Evolutionary conservation across 495 filamentous ascomycete species (phyloP), one percentile per base, ranked within the genome.

Genomic region (Mytilinidion resinicola): DNA sequence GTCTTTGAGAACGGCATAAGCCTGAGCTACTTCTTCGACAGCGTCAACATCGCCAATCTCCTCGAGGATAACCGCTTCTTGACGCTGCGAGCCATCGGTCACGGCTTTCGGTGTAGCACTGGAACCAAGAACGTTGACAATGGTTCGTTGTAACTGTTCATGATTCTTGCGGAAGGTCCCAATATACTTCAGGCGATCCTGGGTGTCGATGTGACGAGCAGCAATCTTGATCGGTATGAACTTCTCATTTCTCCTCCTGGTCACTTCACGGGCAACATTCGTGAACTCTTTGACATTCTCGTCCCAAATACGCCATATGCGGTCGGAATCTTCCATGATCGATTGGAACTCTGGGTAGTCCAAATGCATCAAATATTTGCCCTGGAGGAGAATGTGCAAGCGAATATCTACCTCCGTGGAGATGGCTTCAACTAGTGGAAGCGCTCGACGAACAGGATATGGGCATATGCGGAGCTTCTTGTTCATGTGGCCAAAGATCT

Each of bases 31-130:
- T 73, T 97, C 93, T 64, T 96, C 87, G 14, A 96, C 91, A n/a
- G 93, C 93, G 74, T 99, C 93, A 15, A 97, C 89, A 73, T 97
- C 92, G 19, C 93, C 93, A 65, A 96, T 91, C 70, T 96, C 93
- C 69, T 96, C 91, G 4, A 91, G 82, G 48, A 91, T 81, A 19
- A 86, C 72, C 36, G 73, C 73, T 53, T 72, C 71, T 30, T 68
- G 71, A 46, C 73, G 72, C 47, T 83, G 81, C 21, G 70, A 70
- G 25, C 76, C 76, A 58, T 80, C 78, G n/a, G 74, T 69, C 46
- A 75, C 70, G 20, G 78, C 72, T 19, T 60, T 57, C 1, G 55
- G 51, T 3, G 60, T 51, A 0, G 62, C 35, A 62, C 85, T 88
- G 12, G 89, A 84, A 0, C 91, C 90, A 1, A 98, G 82, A 34